Evolutionary conservation across 805 yeast genomes (phyloP).

Genomic region (Hemisphaericaspora nanyangensis): DNA sequence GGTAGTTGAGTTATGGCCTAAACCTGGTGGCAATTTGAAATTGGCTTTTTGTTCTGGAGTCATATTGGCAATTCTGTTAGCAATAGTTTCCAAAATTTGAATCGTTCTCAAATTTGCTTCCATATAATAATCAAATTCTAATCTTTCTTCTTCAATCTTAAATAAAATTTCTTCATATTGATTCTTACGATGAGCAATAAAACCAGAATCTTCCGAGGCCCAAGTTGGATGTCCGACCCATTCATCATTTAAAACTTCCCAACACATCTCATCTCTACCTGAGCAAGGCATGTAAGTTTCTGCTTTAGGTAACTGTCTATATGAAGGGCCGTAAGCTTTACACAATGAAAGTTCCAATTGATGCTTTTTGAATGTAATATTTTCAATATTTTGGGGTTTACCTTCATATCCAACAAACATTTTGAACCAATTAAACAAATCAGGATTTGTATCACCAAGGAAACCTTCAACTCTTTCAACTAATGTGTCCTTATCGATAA

Average conservation of each 20-base stretch:
- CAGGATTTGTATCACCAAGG: slow-evolving; percentile 71
- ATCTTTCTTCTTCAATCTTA: slow-evolving; percentile 96
- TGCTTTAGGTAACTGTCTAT: slow-evolving; percentile 85
- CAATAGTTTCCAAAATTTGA: slow-evolving; percentile 92
- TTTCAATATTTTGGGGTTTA: slow-evolving; percentile 81
- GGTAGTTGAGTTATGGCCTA: slow-evolving; percentile 87
- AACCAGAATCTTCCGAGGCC: slow-evolving; percentile 99
- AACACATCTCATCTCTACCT: slow-evolving; percentile 98
- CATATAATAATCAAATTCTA: slow-evolving; percentile 93
- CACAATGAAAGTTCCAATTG: slow-evolving; percentile 85
- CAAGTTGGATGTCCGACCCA: slow-evolving; percentile 99
- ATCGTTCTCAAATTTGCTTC: slow-evolving; percentile 93
- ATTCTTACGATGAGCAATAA: slow-evolving; percentile 97
- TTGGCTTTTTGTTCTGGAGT: slow-evolving; percentile 79
- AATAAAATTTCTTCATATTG: slow-evolving; percentile 95
- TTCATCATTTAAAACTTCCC: slow-evolving; percentile 97
- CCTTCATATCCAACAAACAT: slow-evolving; percentile 86
- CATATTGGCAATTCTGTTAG: slow-evolving; percentile 92
- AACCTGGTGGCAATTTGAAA: slow-evolving; percentile 86
- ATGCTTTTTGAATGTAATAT: slow-evolving; percentile 83
- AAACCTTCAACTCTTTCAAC: slow-evolving; percentile 83
- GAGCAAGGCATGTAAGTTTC: slow-evolving; percentile 97
- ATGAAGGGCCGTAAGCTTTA: slow-evolving; percentile 93
- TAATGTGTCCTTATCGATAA: slow-evolving; percentile 77
- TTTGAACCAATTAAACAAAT: slow-evolving; percentile 87